phyloP scores from a whole-genome alignment of 1,284 basidiomycete species.

The Polyporus tsugae region DNA sequence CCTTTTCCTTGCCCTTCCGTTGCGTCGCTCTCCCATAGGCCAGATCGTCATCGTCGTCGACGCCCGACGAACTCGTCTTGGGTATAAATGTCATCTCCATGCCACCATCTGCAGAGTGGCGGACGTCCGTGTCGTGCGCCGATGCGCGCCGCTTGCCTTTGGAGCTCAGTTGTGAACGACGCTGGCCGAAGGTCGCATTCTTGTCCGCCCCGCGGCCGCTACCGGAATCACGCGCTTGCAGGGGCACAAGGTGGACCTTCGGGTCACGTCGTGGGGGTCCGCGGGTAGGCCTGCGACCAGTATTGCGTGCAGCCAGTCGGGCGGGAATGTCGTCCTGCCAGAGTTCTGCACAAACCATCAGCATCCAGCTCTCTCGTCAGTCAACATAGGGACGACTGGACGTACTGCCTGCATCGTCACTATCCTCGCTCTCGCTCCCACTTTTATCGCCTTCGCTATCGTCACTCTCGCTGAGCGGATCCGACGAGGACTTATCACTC shows the following conservation, averaged over 20 bases:
- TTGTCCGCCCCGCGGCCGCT: constrained; percentile 49
- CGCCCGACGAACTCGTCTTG: constrained; percentile 44
- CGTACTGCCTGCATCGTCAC: constrained; percentile 63
- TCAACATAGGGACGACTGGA: constrained; percentile 29
- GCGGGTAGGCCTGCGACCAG: constrained; percentile 24
- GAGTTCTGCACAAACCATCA: constrained; percentile 31
- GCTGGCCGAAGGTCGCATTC: constrained; percentile 75
- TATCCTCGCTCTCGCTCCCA: constrained; percentile 52
- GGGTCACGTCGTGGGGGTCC: constrained; percentile 45
- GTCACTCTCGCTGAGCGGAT: constrained; percentile 61
- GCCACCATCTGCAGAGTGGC: constrained; percentile 53
- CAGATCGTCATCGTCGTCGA: constrained; percentile 41
- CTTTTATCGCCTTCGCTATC: constrained; percentile 44
- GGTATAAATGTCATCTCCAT: constrained; percentile 78
- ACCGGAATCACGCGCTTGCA: constrained; percentile 55
- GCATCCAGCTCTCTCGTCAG: neutral
- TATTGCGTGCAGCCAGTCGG: constrained; percentile 36
- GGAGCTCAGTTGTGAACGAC: constrained; percentile 48
- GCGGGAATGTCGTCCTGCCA: constrained; percentile 42
- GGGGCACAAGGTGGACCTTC: constrained; percentile 67
- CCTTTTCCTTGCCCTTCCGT: constrained; percentile 39
- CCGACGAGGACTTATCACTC: constrained; percentile 82
- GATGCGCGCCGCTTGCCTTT: constrained; percentile 31
- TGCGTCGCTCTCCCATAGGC: constrained; percentile 41
- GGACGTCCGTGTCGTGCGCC: constrained; percentile 22